Conservation (phyloP, 1,284 basidiomycete species). For the Tetrapyrgos nigripes region DNA sequence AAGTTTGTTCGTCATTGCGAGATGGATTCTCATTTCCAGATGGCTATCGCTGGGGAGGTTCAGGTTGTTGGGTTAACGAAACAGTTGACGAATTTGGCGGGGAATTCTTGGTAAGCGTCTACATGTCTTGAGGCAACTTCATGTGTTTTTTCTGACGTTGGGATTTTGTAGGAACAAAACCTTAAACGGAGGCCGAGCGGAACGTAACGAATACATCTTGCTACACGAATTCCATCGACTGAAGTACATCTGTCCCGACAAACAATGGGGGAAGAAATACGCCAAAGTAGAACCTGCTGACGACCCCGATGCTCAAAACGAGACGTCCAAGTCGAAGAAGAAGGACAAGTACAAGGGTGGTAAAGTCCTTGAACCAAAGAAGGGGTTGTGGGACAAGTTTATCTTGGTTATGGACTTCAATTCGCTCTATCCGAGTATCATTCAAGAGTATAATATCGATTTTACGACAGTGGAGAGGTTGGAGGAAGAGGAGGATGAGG, state of each 20-base stretch:
- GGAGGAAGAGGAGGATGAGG: constrained; percentile 62
- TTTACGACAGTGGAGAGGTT: constrained; percentile 93
- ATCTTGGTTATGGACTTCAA: constrained; percentile 99
- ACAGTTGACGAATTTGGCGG: constrained; percentile 96
- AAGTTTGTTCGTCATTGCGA: constrained; percentile 94
- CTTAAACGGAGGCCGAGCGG: constrained; percentile 93
- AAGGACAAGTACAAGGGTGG: constrained; percentile 99
- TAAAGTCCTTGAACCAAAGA: constrained; percentile 96
- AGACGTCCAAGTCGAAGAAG: constrained; percentile 70
- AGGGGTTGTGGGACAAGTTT: constrained; percentile 96
- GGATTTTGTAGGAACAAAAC: constrained; percentile 83
- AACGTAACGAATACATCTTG: constrained; percentile 99
- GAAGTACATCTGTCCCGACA: constrained; percentile 98
- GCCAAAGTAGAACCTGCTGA: constrained; percentile 67
- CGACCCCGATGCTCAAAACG: constrained; percentile 47
- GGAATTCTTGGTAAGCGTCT: constrained; percentile 89
- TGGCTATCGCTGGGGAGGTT: constrained; percentile 93
- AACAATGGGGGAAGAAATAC: constrained; percentile 82
- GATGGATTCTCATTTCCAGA: constrained; percentile 94
- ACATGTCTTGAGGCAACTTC: neutral
- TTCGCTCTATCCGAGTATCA: constrained; percentile 98
- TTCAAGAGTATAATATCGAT: constrained; percentile 99
- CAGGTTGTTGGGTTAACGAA: constrained; percentile 88
- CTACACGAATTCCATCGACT: constrained; percentile 97
- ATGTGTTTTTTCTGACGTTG: neutral